phyloP scores from a whole-genome alignment of 2,329 filamentous ascomycete species.

The Ophiostoma ulmi region DNA sequence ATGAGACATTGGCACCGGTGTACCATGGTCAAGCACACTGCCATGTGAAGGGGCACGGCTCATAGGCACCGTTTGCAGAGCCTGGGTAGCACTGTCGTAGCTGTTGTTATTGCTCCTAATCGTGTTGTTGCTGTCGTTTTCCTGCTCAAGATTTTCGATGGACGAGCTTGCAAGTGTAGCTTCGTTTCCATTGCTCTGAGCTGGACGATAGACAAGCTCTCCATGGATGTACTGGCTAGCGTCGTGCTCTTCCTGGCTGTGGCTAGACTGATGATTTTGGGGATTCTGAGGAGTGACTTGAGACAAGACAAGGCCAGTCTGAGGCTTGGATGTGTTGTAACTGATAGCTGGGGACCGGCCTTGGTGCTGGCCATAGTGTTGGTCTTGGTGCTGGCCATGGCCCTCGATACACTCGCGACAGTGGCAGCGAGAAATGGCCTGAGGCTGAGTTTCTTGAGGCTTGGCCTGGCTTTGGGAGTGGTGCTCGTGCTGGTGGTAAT shows the following conservation, averaged over 20 bases:
- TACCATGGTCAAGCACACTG: neutral
- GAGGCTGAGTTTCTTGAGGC: neutral
- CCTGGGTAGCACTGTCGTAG: neutral
- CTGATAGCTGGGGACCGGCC: too few relatives aligned
- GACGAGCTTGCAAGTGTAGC: neutral
- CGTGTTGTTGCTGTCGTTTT: too few relatives aligned
- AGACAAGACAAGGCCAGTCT: neutral
- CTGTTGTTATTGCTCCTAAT: neutral
- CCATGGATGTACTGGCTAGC: neutral
- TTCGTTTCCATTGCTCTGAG: neutral
- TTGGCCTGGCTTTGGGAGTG: neutral
- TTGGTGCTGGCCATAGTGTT: neutral
- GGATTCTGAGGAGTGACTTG: neutral
- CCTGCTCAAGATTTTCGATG: neutral
- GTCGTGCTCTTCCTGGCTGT: neutral
- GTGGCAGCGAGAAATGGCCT: neutral
- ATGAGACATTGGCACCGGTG: neutral
- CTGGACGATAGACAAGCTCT: constrained; percentile 13
- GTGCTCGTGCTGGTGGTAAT: neutral
- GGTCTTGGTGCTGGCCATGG: neutral
- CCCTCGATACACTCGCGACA: neutral
- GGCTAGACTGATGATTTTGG: neutral
- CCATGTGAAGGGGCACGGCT: constrained; percentile 2
- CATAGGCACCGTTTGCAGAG: neutral
- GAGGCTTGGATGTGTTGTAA: neutral